phyloP scores from a whole-genome alignment of 148 eudicot genomes.

The Pouteria glomerata region DNA sequence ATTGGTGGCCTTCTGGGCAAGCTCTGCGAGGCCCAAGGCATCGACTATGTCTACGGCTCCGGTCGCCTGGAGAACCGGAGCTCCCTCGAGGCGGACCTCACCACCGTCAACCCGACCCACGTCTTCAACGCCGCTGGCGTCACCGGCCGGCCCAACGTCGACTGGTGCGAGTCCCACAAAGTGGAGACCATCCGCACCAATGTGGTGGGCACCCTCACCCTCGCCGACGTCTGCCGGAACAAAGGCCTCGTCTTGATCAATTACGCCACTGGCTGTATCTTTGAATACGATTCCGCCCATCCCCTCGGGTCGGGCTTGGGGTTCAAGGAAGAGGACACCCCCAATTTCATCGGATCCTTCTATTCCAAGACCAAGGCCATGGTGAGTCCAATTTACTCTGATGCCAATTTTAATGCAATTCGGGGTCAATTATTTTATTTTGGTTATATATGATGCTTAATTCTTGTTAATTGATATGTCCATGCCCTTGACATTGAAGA shows the following conservation, averaged over 20 bases:
- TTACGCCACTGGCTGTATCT: conserved; percentile 81
- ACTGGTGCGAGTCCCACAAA: conserved; percentile 83
- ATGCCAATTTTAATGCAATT: not conserved
- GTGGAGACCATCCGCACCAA: conserved; percentile 78
- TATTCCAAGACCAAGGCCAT: conserved; percentile 94
- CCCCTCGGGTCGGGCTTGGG: conserved; percentile 66
- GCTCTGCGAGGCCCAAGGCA: conserved; percentile 57
- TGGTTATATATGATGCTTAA: not conserved
- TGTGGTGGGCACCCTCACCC: conserved; percentile 69
- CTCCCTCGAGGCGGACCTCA: conserved; percentile 47
- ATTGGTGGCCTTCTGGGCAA: conserved; percentile 69
- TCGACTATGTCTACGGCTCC: conserved; percentile 52
- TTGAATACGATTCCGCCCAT: conserved; percentile 68
- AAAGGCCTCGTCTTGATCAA: conserved; percentile 50
- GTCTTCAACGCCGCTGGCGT: conserved; percentile 89
- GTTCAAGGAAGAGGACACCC: conserved; percentile 72
- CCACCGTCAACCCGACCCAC: conserved; percentile 49
- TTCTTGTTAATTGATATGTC: not conserved
- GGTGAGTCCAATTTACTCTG: conserved; percentile 29
- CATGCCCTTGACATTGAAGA: no score
- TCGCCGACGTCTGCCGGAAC: conserved; percentile 69
- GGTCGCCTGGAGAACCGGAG: conserved; percentile 66
- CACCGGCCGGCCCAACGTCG: conserved; percentile 85
- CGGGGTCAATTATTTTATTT: not conserved
- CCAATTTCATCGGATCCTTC: conserved; percentile 68